phyloP scores from a whole-genome alignment of 2,329 filamentous ascomycete species.

The Ophiosphaerella korrae region DNA sequence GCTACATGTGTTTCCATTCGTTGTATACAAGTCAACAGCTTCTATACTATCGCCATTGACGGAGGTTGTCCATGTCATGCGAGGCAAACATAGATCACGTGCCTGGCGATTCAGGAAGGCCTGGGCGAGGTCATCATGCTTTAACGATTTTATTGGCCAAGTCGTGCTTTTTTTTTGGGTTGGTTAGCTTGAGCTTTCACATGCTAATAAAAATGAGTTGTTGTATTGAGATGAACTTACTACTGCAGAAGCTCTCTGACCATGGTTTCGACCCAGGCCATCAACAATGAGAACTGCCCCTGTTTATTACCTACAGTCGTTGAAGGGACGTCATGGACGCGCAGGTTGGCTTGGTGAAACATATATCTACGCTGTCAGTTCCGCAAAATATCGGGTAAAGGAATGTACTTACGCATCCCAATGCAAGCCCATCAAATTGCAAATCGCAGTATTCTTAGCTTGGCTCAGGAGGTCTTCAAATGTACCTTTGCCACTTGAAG shows the following conservation, averaged over 20 bases:
- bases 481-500: slow-evolving; percentile 59
- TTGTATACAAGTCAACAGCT: slow-evolving; percentile 54
- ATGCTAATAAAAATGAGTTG: too few relatives aligned
- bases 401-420: slow-evolving; percentile 51
- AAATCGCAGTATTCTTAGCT: slow-evolving; percentile 60
- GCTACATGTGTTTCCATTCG: slow-evolving; percentile 57
- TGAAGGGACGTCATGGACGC: slow-evolving; percentile 54
- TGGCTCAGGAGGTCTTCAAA: slow-evolving; percentile 59
- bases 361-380: slow-evolving; percentile 53
- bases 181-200: slow-evolving; percentile 7
- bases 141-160: slow-evolving; percentile 62
- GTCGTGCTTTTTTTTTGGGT: slow-evolving; percentile 26
- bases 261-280: slow-evolving; percentile 62
- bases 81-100: slow-evolving; percentile 60
- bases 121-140: slow-evolving; percentile 60
- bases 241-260: slow-evolving; percentile 61
- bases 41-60: slow-evolving; percentile 53
- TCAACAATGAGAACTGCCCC: slow-evolving; percentile 58
- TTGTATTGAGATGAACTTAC: slow-evolving; percentile 17
- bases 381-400: background rate
- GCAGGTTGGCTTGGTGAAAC: slow-evolving; percentile 68
- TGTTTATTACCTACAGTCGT: slow-evolving; percentile 57
- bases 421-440: slow-evolving; percentile 62
- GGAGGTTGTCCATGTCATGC: slow-evolving; percentile 53
- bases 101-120: slow-evolving; percentile 60